Percentiles rank a stretch among this genome's conserved stretches.
phyloP scores from a whole-genome alignment of 176 grass and related monocot species.

The Lolium multiflorum region DNA sequence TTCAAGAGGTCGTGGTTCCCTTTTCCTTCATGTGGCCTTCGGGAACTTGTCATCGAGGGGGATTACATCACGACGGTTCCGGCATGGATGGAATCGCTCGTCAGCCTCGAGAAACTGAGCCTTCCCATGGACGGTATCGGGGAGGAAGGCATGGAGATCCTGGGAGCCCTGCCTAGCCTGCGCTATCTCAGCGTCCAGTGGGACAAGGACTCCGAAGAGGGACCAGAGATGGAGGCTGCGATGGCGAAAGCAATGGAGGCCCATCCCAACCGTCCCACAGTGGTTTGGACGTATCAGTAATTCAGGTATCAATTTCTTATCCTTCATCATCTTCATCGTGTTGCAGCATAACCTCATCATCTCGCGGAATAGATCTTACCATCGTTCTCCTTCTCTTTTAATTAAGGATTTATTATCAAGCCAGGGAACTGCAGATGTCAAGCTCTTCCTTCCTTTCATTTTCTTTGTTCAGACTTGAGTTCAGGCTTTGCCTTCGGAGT shows the following conservation, averaged over 20 bases:
- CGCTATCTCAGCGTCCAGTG: neutral
- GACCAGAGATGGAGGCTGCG: neutral
- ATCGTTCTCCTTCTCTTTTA: neutral
- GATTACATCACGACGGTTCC: neutral
- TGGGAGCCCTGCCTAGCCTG: neutral
- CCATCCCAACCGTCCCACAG: neutral
- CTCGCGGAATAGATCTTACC: too few species aligned
- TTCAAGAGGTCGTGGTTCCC: neutral
- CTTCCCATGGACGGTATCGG: neutral
- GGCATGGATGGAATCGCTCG: neutral
- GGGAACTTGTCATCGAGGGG: neutral
- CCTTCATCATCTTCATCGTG: neutral
- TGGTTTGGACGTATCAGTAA: neutral
- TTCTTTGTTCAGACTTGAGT: too few species aligned
- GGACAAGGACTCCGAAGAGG: neutral
- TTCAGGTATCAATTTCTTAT: too few species aligned
- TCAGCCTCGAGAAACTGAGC: neutral
- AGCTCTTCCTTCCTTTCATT: too few species aligned
- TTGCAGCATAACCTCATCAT: neutral
- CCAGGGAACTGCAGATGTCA: too few species aligned
- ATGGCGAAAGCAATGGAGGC: neutral
- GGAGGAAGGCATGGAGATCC: neutral
- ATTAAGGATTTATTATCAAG: too few species aligned
- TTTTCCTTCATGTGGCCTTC: neutral
- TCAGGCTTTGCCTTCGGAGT: too few species aligned